Evolutionary conservation across 257 asterid species (phyloP), one percentile per base, ranked within the genome.

Genomic region (Plantago major): DNA sequence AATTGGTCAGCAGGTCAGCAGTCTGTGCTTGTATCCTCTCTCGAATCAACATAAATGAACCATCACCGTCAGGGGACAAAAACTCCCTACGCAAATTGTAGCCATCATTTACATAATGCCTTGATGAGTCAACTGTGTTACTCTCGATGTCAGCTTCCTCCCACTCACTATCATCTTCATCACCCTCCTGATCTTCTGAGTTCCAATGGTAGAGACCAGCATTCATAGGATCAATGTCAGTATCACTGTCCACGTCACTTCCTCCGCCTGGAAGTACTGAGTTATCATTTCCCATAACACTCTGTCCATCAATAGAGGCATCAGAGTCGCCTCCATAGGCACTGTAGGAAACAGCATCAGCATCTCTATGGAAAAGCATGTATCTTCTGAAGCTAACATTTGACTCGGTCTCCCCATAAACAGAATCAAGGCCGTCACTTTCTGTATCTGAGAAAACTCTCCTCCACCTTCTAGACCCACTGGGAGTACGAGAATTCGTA

Each of bases 141-240:
- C 62, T 82, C 63, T 76, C 89, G 26, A 43, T 71, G 60, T 76
- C 80, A 42, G 62, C 88, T 74, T 77, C 95, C 66, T 83, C 94
- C 94, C 86, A 82, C 19, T 73, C 90, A 77, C 66, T 68, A 28
- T 69, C 85, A 53, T 67, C 79, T 10, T 65, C 75, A 12, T 63
- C 83, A 58, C 74, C 90, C 67, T 73, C 95, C 8, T 74, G 70
- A 7, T 82, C 81, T 17, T 84, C 93, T 0, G 85, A 81, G 75
- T 83, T 76, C 95, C 94, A 89, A 2, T 59, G 87, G 75, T 75
- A 79, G 22, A 76, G 68, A 42, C 96, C 99, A 0, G 94, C 95
- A 69, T 85, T 81, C 99, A 89, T 92, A 46, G 99, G 99, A 64
- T 92, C 96, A 50, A 92, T 86, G 77, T 89, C 97, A 44, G 80